Percentiles rank a stretch among this genome's conserved stretches.
Conservation (phyloP, 495 filamentous ascomycete genomes). For the Aspergillus conjunctus region DNA sequence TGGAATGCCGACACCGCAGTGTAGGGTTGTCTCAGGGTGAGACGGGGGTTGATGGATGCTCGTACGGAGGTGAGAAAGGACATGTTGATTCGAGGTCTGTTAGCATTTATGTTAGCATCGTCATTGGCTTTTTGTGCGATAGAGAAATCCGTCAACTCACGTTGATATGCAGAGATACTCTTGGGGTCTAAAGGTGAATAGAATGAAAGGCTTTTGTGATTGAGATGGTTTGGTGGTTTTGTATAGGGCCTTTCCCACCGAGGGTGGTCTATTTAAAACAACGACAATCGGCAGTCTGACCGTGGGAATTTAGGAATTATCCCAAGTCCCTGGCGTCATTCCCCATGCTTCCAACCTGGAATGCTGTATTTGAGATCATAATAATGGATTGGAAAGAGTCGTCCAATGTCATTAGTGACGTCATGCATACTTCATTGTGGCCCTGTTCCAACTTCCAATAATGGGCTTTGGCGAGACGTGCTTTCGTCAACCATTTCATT, state of each 20-base stretch:
- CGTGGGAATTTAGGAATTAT: neutral
- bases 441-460: neutral
- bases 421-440: slow-evolving; percentile 18
- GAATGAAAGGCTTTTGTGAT: no score
- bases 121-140: no score
- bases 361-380: neutral
- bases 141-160: no score
- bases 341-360: neutral
- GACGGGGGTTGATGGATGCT: slow-evolving; percentile 25
- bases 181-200: no score
- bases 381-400: neutral
- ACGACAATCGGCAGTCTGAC: no score
- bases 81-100: slow-evolving; percentile 22
- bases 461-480: neutral
- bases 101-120: no score
- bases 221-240: no score
- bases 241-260: no score
- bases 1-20: slow-evolving; percentile 27
- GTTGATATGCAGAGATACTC: no score
- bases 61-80: slow-evolving; percentile 38
- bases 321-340: neutral
- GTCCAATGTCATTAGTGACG: slow-evolving; percentile 18
- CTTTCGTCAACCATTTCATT: neutral
- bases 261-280: no score
- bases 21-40: slow-evolving; percentile 17